phyloP scores from a whole-genome alignment of 83 land plant genomes.

The Diphasiastrum complanatum region DNA sequence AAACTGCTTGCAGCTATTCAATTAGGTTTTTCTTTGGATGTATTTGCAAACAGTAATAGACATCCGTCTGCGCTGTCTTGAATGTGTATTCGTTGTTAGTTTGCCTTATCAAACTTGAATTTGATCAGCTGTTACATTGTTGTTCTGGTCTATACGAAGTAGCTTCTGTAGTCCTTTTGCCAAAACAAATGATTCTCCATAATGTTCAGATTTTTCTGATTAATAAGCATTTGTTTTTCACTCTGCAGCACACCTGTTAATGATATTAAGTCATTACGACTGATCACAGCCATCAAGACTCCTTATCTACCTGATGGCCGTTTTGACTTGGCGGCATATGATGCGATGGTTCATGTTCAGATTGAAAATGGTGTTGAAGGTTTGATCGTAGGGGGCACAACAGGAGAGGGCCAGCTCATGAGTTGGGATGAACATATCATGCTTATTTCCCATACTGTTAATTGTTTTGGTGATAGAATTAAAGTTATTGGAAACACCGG shows the following conservation, averaged over 20 bases:
- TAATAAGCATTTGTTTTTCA: conserved; percentile 8
- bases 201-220: too few species aligned
- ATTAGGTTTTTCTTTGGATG: too few species aligned
- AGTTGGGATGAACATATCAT: conserved; percentile 98
- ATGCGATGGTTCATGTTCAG: conserved; percentile 59
- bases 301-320: conserved; percentile 93
- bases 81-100: too few species aligned
- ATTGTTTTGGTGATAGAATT: conserved; percentile 20
- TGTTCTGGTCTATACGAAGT: too few species aligned
- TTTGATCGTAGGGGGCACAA: conserved; percentile 94
- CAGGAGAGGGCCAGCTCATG: conserved; percentile 98
- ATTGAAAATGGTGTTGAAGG: conserved; percentile 78
- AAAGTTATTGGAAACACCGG: conserved; percentile 65
- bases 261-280: conserved; percentile 58
- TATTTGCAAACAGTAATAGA: too few species aligned
- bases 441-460: conserved; percentile 92
- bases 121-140: too few species aligned
- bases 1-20: too few species aligned
- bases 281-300: conserved; percentile 93
- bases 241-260: conserved; percentile 67
- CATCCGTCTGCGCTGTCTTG: too few species aligned
- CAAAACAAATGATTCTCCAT: too few species aligned
- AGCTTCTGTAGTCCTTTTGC: too few species aligned
- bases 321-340: conserved; percentile 86
- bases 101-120: too few species aligned